phyloP scores from a whole-genome alignment of 805 yeast species.

The Wickerhamiella siamensis region DNA sequence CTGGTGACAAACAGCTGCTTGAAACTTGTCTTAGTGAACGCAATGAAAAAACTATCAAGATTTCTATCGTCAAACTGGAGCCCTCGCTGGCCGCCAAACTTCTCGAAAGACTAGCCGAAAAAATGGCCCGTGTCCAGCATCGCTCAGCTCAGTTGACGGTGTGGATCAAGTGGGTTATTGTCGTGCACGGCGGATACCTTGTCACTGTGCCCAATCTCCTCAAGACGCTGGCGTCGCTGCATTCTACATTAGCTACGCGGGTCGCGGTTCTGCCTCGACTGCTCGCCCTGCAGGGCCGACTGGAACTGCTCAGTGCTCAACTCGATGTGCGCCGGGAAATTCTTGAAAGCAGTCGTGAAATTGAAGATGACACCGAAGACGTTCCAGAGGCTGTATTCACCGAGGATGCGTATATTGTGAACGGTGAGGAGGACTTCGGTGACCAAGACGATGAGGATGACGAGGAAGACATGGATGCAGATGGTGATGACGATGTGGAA shows the following conservation, averaged over 20 bases:
- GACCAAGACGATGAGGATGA: constrained; percentile 23
- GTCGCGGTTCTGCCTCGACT: constrained; percentile 49
- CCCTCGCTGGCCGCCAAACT: constrained; percentile 31
- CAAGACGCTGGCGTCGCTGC: constrained; percentile 42
- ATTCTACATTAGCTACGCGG: constrained; percentile 40
- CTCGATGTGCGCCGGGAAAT: constrained; percentile 48
- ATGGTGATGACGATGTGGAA: constrained; percentile 29
- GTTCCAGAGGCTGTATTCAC: constrained; percentile 27
- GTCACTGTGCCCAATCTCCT: constrained; percentile 38
- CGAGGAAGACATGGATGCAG: constrained; percentile 26
- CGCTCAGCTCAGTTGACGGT: constrained; percentile 36
- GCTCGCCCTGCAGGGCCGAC: constrained; percentile 71
- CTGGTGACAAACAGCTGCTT: constrained; percentile 72
- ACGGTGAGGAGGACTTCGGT: constrained; percentile 34
- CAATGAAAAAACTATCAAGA: constrained; percentile 38
- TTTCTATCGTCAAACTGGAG: constrained; percentile 41
- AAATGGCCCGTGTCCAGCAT: constrained; percentile 39
- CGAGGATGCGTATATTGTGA: constrained; percentile 29
- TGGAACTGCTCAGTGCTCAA: constrained; percentile 65
- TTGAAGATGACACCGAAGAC: constrained; percentile 25
- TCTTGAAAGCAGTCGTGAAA: constrained; percentile 23
- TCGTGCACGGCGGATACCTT: constrained; percentile 54
- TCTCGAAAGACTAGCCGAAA: constrained; percentile 34
- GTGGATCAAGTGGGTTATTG: constrained; percentile 75
- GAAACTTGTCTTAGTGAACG: constrained; percentile 59